Percentiles rank a stretch among this genome's conserved stretches.
phyloP scores from a whole-genome alignment of 108 stramenopile species.

The Cyclotella cryptica region DNA sequence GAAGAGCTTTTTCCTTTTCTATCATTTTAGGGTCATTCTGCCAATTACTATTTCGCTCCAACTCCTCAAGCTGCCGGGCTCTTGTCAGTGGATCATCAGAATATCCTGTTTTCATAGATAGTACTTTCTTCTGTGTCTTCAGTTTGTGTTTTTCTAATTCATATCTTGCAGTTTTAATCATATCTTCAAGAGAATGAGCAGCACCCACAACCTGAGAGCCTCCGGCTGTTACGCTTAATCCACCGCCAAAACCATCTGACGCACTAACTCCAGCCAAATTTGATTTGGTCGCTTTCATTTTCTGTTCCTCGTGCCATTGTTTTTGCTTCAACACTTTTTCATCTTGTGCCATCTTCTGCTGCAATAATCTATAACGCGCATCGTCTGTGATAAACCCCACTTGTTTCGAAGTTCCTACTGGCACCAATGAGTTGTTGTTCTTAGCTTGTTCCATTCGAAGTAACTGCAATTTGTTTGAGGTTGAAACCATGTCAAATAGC shows the following conservation, averaged over 20 bases:
- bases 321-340: conserved; percentile 28
- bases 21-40: conserved; percentile 39
- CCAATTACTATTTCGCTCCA: conserved; percentile 30
- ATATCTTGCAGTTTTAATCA: conserved; percentile 48
- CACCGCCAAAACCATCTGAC: conserved; percentile 47
- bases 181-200: conserved; percentile 52
- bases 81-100: conserved; percentile 40
- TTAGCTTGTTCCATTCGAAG: conserved; percentile 31
- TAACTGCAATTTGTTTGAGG: conserved; percentile 18
- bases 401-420: conserved; percentile 46
- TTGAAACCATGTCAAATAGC: conserved; percentile 23
- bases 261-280: conserved; percentile 49
- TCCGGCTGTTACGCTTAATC: conserved; percentile 3
- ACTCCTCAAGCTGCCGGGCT: conserved; percentile 33
- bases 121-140: conserved; percentile 21
- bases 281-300: conserved; percentile 36
- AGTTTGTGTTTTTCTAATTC: conserved; percentile 49
- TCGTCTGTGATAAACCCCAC: conserved; percentile 55
- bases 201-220: conserved; percentile 44
- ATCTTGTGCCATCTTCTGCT: conserved; percentile 41
- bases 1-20: conserved; percentile 42
- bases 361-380: conserved; percentile 29
- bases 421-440: conserved; percentile 32
- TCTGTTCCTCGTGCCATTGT: conserved; percentile 31
- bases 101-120: conserved; percentile 44